Base-by-base conservation (phyloP, 495 filamentous ascomycete species). In the Hypoxylon lenormandii region DNA sequence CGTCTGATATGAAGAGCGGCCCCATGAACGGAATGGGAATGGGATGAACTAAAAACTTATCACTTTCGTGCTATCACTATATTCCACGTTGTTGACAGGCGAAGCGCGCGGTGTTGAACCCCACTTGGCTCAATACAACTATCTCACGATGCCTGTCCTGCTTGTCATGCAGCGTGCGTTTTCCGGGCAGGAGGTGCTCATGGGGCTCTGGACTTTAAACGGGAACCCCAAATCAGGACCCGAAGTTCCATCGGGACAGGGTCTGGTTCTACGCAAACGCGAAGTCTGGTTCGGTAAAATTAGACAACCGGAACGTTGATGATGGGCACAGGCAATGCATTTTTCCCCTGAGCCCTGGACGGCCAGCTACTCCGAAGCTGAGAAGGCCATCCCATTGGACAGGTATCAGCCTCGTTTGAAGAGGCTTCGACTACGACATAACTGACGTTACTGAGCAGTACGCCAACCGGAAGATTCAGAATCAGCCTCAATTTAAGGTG, bases 231-330 rank as follows among this genome's bases (percentile, higher is more conserved):
- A 64, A 42, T 5, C 30, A 23, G 52, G 61, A 49, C 22, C 56
- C 60, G 43, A 51, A 60, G 50, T 60, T 52, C 56, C 57, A 65
- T 33, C 40, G 48, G 40, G 38, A 58, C 62, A 66, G 52, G 68
- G 68, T 40, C 36, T 53, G 42, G 30, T 33, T 26, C 30, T 33
- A 11, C 16, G 37, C 58, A 46, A 54, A 54, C 42, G 42, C 48
- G 40, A 55, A 71, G 47, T 71, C 51, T 71, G 68, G 68, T 59
- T 71, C 68, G 68, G 68, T 71, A 71, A 71, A 71, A 71, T 71
- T 71, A 55, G 68, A 71, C 52, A 60, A 28, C 57, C 62, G 62
- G 58, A 66, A 56, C 51, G 46, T 62, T 59, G 61, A 66, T 66
- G 52, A 66, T 66, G 58, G 42, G 54, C 68, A 52, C 52, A 65